Evolutionary conservation across 2,329 filamentous ascomycete genomes (phyloP).

Genomic region (Pyricularia sp.): DNA sequence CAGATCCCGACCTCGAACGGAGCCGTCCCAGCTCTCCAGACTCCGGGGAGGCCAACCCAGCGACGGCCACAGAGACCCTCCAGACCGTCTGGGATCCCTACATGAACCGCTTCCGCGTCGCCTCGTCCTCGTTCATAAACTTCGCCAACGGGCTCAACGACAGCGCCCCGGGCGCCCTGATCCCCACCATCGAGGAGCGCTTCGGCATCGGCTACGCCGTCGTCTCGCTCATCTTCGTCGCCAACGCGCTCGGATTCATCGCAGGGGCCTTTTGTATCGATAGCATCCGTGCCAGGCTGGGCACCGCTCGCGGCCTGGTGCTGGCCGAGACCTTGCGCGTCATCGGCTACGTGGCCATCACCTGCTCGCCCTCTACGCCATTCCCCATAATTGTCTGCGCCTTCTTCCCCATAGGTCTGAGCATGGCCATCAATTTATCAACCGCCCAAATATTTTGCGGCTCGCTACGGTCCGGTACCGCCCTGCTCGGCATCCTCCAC

Average conservation of each 20-base stretch:
- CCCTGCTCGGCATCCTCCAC: conserved; percentile 53
- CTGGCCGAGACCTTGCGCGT: conserved; percentile 47
- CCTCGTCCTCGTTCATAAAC: conserved; percentile 54
- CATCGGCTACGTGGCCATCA: conserved; percentile 54
- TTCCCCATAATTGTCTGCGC: conserved; percentile 57
- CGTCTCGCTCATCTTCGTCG: conserved; percentile 74
- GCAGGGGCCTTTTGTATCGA: conserved; percentile 62
- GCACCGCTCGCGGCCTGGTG: conserved; percentile 55
- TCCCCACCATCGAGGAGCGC: conserved; percentile 69
- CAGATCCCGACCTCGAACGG: conserved; percentile 35
- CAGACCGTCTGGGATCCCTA: conserved; percentile 50
- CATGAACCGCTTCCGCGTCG: conserved; percentile 63
- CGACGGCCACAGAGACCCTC: conserved; percentile 33
- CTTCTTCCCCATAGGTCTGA: conserved; percentile 61
- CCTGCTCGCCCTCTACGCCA: conserved; percentile 56
- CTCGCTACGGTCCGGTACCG: conserved; percentile 34
- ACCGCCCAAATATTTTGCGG: conserved; percentile 42
- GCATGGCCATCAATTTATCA: conserved; percentile 45
- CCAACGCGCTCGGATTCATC: conserved; percentile 70
- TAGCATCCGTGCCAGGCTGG: conserved; percentile 49
- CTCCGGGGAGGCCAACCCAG: conserved; percentile 13
- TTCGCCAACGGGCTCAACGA: conserved; percentile 67
- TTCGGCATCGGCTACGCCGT: conserved; percentile 70
- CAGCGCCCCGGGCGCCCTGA: conserved; percentile 65
- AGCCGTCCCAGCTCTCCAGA: conserved; percentile 40